Evolutionary conservation across 2,329 filamentous ascomycete genomes (phyloP), one percentile per base, ranked within the genome.

Genomic region (Fusarium caatingaense): DNA sequence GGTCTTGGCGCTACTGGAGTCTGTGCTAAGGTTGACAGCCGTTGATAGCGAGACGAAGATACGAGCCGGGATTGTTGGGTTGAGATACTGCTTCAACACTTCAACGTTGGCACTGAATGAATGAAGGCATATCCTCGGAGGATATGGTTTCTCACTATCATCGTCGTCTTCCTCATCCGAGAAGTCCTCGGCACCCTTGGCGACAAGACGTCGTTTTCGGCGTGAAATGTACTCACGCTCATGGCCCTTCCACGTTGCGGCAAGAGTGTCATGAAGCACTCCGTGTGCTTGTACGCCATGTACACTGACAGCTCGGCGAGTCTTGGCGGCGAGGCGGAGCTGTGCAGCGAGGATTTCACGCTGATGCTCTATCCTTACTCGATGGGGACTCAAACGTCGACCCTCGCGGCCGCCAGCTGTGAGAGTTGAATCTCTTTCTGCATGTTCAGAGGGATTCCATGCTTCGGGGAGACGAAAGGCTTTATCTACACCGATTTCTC

Each of bases 1-100:
- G 59, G 90, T 87, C 73, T 83, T 83, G 46, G 76, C 74, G 78
- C 70, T 51, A 68, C 81, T 84, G 76, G 74, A 83, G 72, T 72
- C 79, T 20, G 87, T 83, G 32, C 86, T 85, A 73, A 94, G 87
- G 76, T 98, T 99, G 74, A 99, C 92, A 8, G 89, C 90, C 0
- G 86, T 86, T 3, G 94, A 98, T 77, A 98, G 97, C 2, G 94
- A 97, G 74, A 97, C 94, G 80, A 90, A 99, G 21, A 98, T 86
- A 18, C 89, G 85, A 1, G 90, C 89, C 0, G 95, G 95, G 11
- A 96, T 88, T 2, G 87, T 84, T 2, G 88, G 87, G 68, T 92
- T 86, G 49, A 93, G 81, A 75, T 97, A 98, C 78, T 94, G 93
- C 69, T 87, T 90, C 40, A 98, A 81, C 32, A 91, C 86, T 60